Base-by-base conservation (phyloP, 2,329 filamentous ascomycete species). In the Scortechinia acanthostroma region DNA sequence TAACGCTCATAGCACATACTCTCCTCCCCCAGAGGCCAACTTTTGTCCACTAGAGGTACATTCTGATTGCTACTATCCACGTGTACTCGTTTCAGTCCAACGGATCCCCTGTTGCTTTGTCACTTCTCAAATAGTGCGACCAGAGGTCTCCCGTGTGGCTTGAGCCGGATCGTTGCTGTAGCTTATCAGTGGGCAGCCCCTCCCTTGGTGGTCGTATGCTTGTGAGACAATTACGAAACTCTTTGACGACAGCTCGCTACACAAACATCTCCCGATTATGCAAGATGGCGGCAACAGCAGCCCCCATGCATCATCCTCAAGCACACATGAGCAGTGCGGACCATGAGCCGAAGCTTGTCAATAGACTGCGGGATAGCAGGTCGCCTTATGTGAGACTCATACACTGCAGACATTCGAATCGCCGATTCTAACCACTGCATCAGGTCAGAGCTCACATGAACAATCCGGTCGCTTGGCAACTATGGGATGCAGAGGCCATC, bases 401-500 rank as follows among this genome's bases (percentile, higher is more conserved):
- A 10, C 10, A 10, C n/a, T 40, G 13, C 10, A 40, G 13, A 6
- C 20, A 19, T 13, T 40, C 14, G 6, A 6, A 40, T 40, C 6
- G 10, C 6, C 35, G 35, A 40, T 10, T 19, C 10, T 40, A 17
- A 40, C 6, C 6, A 17, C 20, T 30, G 25, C 10, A 30, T 5
- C 20, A 80, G 75, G 78, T 91, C 37, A 80, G 82, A 46, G 80
- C 76, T 43, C 89, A 94, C 60, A 79, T 82, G 60, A 71, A 85
- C 53, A 95, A 94, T 60, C 81, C 83, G 2, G 91, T 97, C 28
- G 82, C 83, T 55, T 98, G 93, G 93, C 93, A 98, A 71, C 71
- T 88, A 48, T 88, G 95, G 73, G 85, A 85, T 52, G 74, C 84
- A 19, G 83, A 90, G 56, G 80, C 88, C 15, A 72, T 96, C 45